Evolutionary conservation across 1,284 basidiomycete species (phyloP), one percentile per base, ranked within the genome.

Genomic region (Papiliotrema terrestris): DNA sequence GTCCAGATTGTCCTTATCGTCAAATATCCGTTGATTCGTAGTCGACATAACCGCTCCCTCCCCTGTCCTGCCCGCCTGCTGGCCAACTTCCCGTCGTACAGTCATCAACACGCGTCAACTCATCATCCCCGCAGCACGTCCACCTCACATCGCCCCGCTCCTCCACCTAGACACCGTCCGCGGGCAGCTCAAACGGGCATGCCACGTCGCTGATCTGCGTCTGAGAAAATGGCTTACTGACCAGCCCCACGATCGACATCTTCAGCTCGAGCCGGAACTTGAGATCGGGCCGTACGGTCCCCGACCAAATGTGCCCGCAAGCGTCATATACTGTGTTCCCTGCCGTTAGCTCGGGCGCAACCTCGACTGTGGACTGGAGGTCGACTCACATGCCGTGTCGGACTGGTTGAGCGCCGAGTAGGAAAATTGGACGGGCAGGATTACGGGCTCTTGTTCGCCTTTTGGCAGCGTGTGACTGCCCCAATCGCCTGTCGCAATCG

Each of bases 241-340:
- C 78, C 38, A 92, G 80, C 14, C 90, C 90, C 11, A 80, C 70
- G 57, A 92, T 91, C 45, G 77, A 70, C 82, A 91, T 84, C 44
- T 83, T 79, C 45, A 93, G 75, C 38, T 84, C 71, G 44, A 92
- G 71, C 22, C 82, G 81, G 72, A 91, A 85, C 78, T 83, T 81
- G 36, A 91, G 77, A 41, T 83, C 88, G 43, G 84, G 83, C 45
- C 90, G 82, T 29, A 73, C 71, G 6, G 83, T 83, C 47, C 81
- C 80, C 78, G 83, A 44, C 81, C 73, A 54, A 61, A 81, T 45
- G 73, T 76, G 76, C 84, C 90, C 77, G 79, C 91, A 93, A 8
- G 83, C 86, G 59, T 86, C 80, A 74, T 93, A 89, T 83, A 88
- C 87, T 60, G 85, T 84, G 26, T 73, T 73, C 89, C 87, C 87